phyloP scores from a whole-genome alignment of 1,139 yeast species.

The Hanseniaspora uvarum region DNA sequence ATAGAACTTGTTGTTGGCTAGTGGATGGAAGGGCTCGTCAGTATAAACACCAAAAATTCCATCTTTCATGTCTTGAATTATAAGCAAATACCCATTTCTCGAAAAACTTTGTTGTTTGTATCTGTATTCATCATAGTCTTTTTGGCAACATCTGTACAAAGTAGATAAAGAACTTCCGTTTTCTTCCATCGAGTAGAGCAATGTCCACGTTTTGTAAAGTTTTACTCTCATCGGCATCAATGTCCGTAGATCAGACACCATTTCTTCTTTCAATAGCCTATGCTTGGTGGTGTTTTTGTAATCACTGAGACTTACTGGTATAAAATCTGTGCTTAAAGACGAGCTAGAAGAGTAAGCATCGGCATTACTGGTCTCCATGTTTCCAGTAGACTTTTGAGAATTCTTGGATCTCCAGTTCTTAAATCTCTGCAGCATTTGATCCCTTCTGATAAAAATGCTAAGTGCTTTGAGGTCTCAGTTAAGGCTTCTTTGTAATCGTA shows the following conservation, averaged over 20 bases:
- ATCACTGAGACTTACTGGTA: conserved; percentile 45
- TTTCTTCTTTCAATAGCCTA: conserved; percentile 44
- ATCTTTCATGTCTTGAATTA: conserved; percentile 52
- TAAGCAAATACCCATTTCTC: conserved; percentile 57
- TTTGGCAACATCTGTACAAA: conserved; percentile 38
- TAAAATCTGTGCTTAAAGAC: conserved; percentile 33
- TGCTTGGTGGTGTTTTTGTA: conserved; percentile 48
- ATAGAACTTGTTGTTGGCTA: conserved; percentile 62
- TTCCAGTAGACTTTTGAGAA: background rate
- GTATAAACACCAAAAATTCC: conserved; percentile 73
- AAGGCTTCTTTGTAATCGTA: too few species aligned
- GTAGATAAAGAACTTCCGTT: conserved; percentile 84
- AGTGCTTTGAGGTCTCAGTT: background rate
- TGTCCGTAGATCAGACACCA: conserved; percentile 65
- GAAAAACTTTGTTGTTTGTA: conserved; percentile 24
- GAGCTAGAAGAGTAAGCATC: background rate
- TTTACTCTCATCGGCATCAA: conserved; percentile 72
- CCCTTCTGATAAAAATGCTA: background rate
- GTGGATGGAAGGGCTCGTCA: conserved; percentile 63
- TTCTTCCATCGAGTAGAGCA: conserved; percentile 75
- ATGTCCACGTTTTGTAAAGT: conserved; percentile 63
- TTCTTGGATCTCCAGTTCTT: conserved; percentile 3
- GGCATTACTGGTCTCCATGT: background rate
- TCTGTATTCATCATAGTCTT: conserved; percentile 30
- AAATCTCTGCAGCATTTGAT: conserved; percentile 1